Conservation (phyloP, 23 red algal species). For the Chondrus crispus region DNA sequence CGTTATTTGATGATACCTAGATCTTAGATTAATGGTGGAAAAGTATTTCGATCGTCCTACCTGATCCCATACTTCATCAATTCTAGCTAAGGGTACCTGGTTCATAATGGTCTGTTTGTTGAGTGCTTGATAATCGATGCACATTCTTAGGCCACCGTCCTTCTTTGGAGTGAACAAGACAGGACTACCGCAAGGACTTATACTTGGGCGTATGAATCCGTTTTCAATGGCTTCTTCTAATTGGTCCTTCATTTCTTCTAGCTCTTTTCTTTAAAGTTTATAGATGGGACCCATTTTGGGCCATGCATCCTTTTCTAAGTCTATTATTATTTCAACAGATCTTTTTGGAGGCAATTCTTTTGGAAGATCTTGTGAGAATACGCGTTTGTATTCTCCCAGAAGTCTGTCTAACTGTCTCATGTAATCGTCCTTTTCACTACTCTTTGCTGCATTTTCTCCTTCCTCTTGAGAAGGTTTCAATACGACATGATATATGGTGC, state of each 20-base stretch:
- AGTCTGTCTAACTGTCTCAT: not conserved
- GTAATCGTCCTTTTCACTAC: not conserved
- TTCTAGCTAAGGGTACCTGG: conserved; percentile 27
- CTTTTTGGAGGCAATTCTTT: not conserved
- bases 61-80: conserved; percentile 59
- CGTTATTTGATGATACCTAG: conserved; percentile 35
- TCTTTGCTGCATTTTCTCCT: not conserved
- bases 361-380: not conserved
- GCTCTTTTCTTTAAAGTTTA: no score
- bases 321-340: not conserved
- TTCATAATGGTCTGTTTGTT: conserved; percentile 1
- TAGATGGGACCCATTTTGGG: not conserved
- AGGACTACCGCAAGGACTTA: not conserved
- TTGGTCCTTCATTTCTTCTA: not conserved
- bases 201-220: not conserved
- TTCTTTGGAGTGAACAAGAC: not conserved
- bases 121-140: not conserved
- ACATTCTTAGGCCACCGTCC: not conserved
- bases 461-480: not conserved
- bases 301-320: not conserved
- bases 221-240: not conserved
- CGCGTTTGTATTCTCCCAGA: not conserved
- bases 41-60: conserved; percentile 25
- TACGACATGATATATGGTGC: not conserved
- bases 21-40: conserved; percentile 43